These are phyloP conservation scores for Fusarium burgessii DNA, from an alignment of 2,329 filamentous ascomycete genomes.

Conservation along the genomic window DNA sequence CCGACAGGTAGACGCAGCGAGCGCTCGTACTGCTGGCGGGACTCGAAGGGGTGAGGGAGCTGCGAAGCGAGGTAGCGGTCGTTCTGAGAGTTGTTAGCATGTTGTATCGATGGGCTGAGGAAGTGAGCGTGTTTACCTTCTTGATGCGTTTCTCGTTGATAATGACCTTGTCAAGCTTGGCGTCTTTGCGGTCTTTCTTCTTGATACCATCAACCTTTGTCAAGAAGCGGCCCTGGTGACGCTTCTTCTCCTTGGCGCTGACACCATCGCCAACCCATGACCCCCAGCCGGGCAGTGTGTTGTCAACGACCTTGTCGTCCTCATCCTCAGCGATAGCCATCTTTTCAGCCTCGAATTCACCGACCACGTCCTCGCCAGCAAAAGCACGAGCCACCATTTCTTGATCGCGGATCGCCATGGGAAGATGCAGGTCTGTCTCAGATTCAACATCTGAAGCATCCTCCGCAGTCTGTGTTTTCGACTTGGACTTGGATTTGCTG, in stretches of 20 bases:
- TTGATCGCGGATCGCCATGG: constrained; percentile 69
- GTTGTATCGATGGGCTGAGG: background rate
- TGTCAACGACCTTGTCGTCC: constrained; percentile 84
- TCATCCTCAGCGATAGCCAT: constrained; percentile 77
- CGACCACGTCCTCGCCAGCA: constrained; percentile 86
- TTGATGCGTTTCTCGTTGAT: constrained; percentile 91
- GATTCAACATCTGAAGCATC: constrained; percentile 53
- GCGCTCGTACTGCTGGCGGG: constrained; percentile 87
- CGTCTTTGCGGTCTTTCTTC: constrained; percentile 81
- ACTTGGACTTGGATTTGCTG: constrained; percentile 48
- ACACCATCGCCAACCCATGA: constrained; percentile 89
- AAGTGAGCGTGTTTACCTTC: constrained; percentile 70
- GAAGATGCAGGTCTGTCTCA: constrained; percentile 64
- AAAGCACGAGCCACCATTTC: constrained; percentile 86
- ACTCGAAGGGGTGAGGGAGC: constrained; percentile 92
- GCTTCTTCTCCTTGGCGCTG: constrained; percentile 74
- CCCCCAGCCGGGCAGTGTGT: constrained; percentile 94
- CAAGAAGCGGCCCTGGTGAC: constrained; percentile 72
- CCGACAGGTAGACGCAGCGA: constrained; percentile 88
- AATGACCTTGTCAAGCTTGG: constrained; percentile 85
- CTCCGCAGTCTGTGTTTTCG: constrained; percentile 42
- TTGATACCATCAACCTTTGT: constrained; percentile 79
- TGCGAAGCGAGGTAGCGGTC: constrained; percentile 86
- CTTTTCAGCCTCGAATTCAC: constrained; percentile 86
- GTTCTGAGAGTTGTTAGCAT: constrained; percentile 65